Evolutionary conservation across 2,329 filamentous ascomycete genomes (phyloP).

Genomic region (Cryphonectria japonica): DNA sequence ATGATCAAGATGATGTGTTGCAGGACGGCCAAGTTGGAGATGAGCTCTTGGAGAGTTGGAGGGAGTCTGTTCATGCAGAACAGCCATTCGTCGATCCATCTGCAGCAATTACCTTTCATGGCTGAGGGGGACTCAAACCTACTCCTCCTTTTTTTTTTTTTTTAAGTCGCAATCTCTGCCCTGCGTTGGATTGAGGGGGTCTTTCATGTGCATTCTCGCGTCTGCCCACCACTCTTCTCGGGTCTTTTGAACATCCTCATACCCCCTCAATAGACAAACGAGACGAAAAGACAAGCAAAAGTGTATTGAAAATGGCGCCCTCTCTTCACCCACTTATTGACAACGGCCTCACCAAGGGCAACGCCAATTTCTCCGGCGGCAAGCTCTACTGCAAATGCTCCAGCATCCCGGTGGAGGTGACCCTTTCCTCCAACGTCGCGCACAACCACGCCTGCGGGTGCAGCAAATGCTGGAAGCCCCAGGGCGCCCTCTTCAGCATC

Average conservation of each 20-base stretch:
- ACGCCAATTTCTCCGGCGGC: conserved; percentile 59
- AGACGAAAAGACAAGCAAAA: neutral
- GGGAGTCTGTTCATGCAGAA: conserved; percentile 11
- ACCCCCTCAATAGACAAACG: neutral
- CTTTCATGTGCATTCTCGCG: neutral
- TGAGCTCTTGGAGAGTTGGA: conserved; percentile 14
- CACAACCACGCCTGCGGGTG: conserved; percentile 75
- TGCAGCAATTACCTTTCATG: neutral
- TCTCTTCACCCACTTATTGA: conserved; percentile 67
- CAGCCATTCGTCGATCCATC: conserved; percentile 11
- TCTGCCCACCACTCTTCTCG: neutral
- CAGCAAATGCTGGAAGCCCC: conserved; percentile 74
- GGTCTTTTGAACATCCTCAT: neutral
- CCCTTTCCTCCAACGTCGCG: conserved; percentile 59
- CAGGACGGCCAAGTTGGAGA: conserved; percentile 9
- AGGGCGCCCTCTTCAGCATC: conserved; percentile 65
- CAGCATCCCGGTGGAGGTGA: conserved; percentile 59
- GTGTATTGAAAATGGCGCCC: conserved; percentile 36
- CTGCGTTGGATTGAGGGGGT: neutral
- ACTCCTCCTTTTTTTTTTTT: neutral
- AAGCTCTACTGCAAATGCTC: conserved; percentile 65
- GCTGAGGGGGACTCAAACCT: neutral
- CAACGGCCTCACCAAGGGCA: conserved; percentile 62
- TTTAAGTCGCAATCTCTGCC: neutral
- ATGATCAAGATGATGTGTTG: neutral